Percentiles rank a stretch among this genome's conserved stretches.
These are phyloP conservation scores for Rhododendron griersonianum DNA, from an alignment of 148 eudicot genomes.

Conservation along the genomic window DNA sequence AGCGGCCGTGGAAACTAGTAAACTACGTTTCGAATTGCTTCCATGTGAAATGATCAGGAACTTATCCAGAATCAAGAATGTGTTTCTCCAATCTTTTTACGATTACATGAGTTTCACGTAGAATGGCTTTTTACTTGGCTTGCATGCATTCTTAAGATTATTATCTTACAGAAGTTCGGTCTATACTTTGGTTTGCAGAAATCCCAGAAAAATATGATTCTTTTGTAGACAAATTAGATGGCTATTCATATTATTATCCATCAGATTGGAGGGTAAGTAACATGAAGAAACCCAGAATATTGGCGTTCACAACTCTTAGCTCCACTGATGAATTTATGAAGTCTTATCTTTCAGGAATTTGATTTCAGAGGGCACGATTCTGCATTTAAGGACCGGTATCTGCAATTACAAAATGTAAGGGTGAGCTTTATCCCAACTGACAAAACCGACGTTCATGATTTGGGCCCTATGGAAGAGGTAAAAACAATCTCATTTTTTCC, in stretches of 20 bases:
- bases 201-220: slow-evolving; percentile 29
- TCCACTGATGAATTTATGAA: background rate
- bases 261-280: slow-evolving; percentile 92
- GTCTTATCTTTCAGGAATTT: slow-evolving; percentile 46
- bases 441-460: slow-evolving; percentile 68
- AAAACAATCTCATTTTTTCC: background rate
- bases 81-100: slow-evolving; percentile 4
- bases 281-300: background rate
- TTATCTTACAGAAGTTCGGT: slow-evolving; percentile 48
- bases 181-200: background rate
- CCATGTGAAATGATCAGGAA: background rate
- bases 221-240: slow-evolving; percentile 73
- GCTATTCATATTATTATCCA: slow-evolving; percentile 84
- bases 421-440: slow-evolving; percentile 82
- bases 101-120: background rate
- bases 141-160: slow-evolving; percentile 72
- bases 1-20: background rate
- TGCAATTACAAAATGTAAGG: slow-evolving; percentile 85
- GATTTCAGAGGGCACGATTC: slow-evolving; percentile 39
- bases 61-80: slow-evolving; percentile 1
- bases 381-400: slow-evolving; percentile 23
- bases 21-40: background rate
- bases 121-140: slow-evolving; percentile 4
- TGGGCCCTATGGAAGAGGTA: slow-evolving; percentile 78
- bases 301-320: background rate